Base-by-base conservation (phyloP, 352 stramenopile species). In the Phytophthora constricta region DNA sequence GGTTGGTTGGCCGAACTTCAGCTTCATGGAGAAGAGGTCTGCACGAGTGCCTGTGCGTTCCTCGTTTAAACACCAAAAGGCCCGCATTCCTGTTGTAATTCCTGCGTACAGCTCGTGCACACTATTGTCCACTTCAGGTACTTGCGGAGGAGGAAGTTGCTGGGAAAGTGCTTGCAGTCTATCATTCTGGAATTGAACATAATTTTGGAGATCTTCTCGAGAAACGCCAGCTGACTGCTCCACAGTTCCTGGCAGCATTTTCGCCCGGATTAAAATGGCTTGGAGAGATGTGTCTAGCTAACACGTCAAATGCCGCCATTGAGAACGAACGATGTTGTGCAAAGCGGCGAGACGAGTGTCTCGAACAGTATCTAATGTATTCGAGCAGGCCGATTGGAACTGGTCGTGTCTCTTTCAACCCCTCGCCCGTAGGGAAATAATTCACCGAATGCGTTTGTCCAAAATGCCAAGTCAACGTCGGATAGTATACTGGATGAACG, bases 341-440 rank as follows among this genome's bases (percentile, higher is more conserved):
- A 39, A 13, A 13, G 31, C 31, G 7, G 31, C 7, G 31, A 7
- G 31, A 39, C 7, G 31, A 39, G 7, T 13, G 13, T 39, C 31
- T 39, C 13, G 13, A 39, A 39, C 31, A 39, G 13, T 39, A 39
- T 39, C 31, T 13, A 13, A 39, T 39, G 13, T 13, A 39, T 39
- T 39, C 31, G 13, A 39, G 13, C 13, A 39, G 13, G 13, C 31
- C 31, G 31, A 39, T 13, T 7, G 31, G 31, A 39, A 25, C 31
- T 57, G 2, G n/a, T n/a, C 28, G 41, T 19, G 9, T n/a, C n/a
- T 28, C 28, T 19, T 22, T 28, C 23, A 11, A 34, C 45, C 20
- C 65, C 65, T 31, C 58, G 57, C 5, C 58, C 65, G 41, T 23
- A 72, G 10, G 57, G 58, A 45, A 67, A 72, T n/a, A 67, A 19